A percentile compares a stretch with the other conserved stretches of the same genome.
These are phyloP conservation scores for Fomes fomentarius DNA, from an alignment of 1,284 basidiomycete genomes.

Conservation along the genomic window DNA sequence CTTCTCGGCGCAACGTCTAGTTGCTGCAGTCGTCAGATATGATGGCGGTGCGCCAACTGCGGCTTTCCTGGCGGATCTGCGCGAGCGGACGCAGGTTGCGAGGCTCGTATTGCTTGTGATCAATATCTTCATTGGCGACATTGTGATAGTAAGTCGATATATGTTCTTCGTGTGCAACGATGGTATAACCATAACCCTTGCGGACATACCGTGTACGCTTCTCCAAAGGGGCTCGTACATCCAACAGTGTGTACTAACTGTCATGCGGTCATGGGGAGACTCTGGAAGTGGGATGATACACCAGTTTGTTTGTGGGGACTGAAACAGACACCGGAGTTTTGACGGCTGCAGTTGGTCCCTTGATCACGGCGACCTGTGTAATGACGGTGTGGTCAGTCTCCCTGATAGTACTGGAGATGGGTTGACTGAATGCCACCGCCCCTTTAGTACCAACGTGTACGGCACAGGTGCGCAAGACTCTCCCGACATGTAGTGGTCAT, in stretches of 20 bases:
- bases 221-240: background rate
- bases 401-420: background rate
- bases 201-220: constrained; percentile 2
- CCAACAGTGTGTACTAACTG: background rate
- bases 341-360: background rate
- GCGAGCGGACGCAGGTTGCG: background rate
- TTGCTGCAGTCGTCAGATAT: background rate
- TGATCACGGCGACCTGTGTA: background rate
- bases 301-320: background rate
- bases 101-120: background rate
- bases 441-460: background rate
- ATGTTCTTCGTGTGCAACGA: background rate
- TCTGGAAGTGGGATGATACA: background rate
- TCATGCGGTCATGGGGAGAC: background rate
- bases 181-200: background rate
- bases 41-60: background rate
- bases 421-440: background rate
- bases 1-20: background rate
- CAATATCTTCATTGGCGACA: background rate
- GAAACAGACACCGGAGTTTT: background rate
- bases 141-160: background rate
- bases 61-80: background rate
- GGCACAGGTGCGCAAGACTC: too few species aligned
- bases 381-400: background rate
- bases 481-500: too few species aligned